These are phyloP conservation scores for Aspergillus brasiliensis DNA, from an alignment of 2,329 filamentous ascomycete genomes.

Conservation along the genomic window DNA sequence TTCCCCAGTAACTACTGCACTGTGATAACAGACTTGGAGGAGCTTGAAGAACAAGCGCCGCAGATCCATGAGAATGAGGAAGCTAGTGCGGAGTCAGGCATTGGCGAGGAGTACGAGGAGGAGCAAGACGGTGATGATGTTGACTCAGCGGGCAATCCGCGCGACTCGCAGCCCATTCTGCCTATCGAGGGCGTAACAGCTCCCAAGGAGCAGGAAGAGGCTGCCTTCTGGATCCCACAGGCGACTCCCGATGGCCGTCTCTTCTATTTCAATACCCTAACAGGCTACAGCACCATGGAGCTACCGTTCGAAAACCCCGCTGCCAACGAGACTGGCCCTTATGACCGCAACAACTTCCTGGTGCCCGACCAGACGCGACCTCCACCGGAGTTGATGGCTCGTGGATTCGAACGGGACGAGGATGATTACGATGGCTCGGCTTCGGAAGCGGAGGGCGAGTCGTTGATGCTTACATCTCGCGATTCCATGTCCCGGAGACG, in stretches of 20 bases:
- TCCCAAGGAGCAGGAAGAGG: constrained; percentile 71
- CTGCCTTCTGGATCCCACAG: constrained; percentile 98
- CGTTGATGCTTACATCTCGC: constrained; percentile 68
- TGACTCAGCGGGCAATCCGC: constrained; percentile 67
- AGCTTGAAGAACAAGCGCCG: constrained; percentile 65
- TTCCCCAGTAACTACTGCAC: constrained; percentile 99
- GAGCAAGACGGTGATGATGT: constrained; percentile 68
- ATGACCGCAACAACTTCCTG: constrained; percentile 83
- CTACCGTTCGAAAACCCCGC: constrained; percentile 90
- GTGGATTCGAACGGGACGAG: constrained; percentile 78
- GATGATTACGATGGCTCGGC: constrained; percentile 93
- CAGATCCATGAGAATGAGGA: constrained; percentile 58
- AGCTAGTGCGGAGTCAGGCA: constrained; percentile 50
- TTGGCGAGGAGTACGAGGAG: constrained; percentile 65
- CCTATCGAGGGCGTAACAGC: constrained; percentile 68
- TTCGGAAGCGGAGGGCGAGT: constrained; percentile 79
- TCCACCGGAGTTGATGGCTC: constrained; percentile 86
- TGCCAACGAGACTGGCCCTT: constrained; percentile 77
- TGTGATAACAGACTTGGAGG: constrained; percentile 75
- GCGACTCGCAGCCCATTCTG: constrained; percentile 61
- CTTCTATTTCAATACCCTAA: constrained; percentile 98
- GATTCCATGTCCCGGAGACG: constrained; percentile 68
- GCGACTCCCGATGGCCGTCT: constrained; percentile 89
- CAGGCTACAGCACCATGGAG: constrained; percentile 91
- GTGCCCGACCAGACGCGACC: constrained; percentile 88